Percentiles rank a stretch among this genome's conserved stretches.
Evolutionary conservation across 176 grass and related monocot genomes (phyloP).

Genomic region (Pontederia crassipes): DNA sequence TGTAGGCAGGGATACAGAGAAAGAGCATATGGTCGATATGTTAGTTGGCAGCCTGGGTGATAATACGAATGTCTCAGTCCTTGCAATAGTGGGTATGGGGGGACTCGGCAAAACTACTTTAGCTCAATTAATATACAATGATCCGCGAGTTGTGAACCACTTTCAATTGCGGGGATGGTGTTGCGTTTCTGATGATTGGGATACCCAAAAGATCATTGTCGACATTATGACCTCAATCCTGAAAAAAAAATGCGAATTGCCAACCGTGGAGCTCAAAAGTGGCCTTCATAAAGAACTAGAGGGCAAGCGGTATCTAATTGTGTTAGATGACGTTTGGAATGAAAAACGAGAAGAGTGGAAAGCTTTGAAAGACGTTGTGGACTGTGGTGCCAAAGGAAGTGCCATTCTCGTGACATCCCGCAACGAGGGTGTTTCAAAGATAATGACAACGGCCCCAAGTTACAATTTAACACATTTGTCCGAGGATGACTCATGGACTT

Average conservation of each 20-base stretch:
- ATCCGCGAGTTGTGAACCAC: background rate
- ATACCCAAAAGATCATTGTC: background rate
- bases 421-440: background rate
- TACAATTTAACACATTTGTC: background rate
- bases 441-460: constrained; percentile 5
- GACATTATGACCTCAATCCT: no score
- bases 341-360: no score
- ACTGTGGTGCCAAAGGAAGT: no score
- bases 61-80: no score
- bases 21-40: constrained; percentile 5
- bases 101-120: constrained; percentile 38
- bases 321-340: no score
- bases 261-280: no score
- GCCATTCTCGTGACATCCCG: no score
- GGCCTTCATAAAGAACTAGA: no score
- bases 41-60: background rate
- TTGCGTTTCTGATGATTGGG: constrained; percentile 32
- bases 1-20: constrained; percentile 21
- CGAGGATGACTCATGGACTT: constrained; percentile 2
- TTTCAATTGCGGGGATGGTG: constrained; percentile 28
- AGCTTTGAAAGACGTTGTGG: no score
- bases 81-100: constrained; percentile 37
- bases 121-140: background rate
- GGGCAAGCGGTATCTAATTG: no score
- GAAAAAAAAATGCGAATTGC: no score